These are phyloP conservation scores for Pichia phayaonensis DNA, from an alignment of 805 yeast genomes.

Conservation along the genomic window DNA sequence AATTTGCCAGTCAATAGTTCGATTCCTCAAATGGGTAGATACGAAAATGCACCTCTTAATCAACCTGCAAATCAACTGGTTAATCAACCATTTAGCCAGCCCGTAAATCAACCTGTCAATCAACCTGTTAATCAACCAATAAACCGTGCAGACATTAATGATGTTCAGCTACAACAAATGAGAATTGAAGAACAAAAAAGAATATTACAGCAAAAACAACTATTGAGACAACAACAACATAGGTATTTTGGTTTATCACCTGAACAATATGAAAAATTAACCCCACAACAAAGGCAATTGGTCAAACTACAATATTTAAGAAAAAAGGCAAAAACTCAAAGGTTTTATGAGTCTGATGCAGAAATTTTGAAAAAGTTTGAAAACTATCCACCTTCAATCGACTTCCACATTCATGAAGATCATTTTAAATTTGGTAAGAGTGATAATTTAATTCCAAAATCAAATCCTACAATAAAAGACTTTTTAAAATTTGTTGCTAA, in stretches of 20 bases:
- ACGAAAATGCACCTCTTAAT: background rate
- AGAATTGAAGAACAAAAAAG: constrained; percentile 19
- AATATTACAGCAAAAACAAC: constrained; percentile 20
- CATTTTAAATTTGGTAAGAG: constrained; percentile 87
- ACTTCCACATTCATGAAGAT: constrained; percentile 84
- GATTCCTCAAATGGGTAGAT: too few relatives aligned
- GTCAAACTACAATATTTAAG: constrained; percentile 36
- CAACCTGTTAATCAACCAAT: constrained; percentile 1
- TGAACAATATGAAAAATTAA: constrained; percentile 29
- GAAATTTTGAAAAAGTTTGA: constrained; percentile 72
- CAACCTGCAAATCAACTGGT: background rate
- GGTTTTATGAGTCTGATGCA: constrained; percentile 63
- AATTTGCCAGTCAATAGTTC: background rate
- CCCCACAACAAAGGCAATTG: constrained; percentile 35
- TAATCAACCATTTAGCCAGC: background rate
- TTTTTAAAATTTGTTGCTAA: constrained; percentile 72
- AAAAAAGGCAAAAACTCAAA: constrained; percentile 38
- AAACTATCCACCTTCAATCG: constrained; percentile 71
- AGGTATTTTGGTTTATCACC: constrained; percentile 20
- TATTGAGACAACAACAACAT: constrained; percentile 14
- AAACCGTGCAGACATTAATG: constrained; percentile 14
- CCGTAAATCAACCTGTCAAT: background rate
- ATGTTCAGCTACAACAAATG: constrained; percentile 12
- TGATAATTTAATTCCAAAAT: constrained; percentile 79
- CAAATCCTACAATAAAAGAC: constrained; percentile 67